These are phyloP conservation scores for Xanthoconium stramineum DNA, from an alignment of 768 basidiomycete genomes.

Conservation along the genomic window DNA sequence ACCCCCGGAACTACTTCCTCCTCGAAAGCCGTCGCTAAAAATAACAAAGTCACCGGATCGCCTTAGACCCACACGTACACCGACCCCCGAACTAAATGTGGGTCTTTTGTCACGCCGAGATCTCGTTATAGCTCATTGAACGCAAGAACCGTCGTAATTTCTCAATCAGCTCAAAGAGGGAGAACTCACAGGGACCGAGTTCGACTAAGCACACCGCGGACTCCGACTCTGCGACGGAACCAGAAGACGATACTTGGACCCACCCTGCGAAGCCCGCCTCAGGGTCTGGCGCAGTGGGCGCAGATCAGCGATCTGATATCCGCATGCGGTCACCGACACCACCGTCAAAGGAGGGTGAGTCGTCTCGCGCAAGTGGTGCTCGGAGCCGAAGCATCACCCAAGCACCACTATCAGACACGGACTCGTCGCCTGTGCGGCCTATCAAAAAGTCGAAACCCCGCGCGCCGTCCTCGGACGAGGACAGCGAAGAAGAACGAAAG, in stretches of 20 bases:
- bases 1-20: constrained; percentile 40
- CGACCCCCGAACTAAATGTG: constrained; percentile 19
- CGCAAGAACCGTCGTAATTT: constrained; percentile 14
- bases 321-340: constrained; percentile 22
- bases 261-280: neutral
- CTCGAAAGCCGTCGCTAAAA: constrained; percentile 14
- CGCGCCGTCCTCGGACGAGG: constrained; percentile 46
- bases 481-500: constrained; percentile 56
- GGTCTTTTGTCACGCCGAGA: constrained; percentile 10
- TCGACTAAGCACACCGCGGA: constrained; percentile 12
- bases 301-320: constrained; percentile 12
- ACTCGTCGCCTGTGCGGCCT: constrained; percentile 47
- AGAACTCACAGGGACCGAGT: constrained; percentile 3
- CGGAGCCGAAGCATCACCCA: constrained; percentile 25
- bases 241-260: constrained; percentile 20
- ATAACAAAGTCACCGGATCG: constrained; percentile 6
- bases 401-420: constrained; percentile 38
- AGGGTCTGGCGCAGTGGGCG: neutral
- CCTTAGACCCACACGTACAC: constrained; percentile 1
- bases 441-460: constrained; percentile 48
- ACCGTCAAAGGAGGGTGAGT: constrained; percentile 13
- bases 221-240: constrained; percentile 29
- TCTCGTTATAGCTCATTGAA: constrained; percentile 6
- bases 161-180: constrained; percentile 3
- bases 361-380: constrained; percentile 11